Conservation (phyloP, 2,329 filamentous ascomycete species). For the Neocatenulostroma microsporum region DNA sequence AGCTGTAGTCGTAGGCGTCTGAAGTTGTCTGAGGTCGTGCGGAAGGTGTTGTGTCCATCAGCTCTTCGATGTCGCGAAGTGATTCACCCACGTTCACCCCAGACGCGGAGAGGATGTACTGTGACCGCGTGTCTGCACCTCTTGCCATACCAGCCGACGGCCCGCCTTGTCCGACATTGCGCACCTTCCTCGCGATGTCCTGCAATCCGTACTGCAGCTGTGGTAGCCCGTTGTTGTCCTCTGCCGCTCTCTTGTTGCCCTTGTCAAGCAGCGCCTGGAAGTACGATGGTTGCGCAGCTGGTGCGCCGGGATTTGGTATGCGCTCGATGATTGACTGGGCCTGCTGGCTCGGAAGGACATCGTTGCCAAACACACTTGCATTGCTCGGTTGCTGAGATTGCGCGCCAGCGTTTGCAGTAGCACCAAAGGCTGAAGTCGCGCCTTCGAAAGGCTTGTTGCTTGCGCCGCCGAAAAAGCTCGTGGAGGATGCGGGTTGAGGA, state of each 20-base stretch:
- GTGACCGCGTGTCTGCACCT: slow-evolving; percentile 45
- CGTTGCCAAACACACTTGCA: slow-evolving; percentile 10
- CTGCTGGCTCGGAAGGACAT: slow-evolving; percentile 9
- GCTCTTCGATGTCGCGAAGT: slow-evolving; percentile 62
- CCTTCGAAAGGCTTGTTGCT: slow-evolving; percentile 4
- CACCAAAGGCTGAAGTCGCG: slow-evolving; percentile 2
- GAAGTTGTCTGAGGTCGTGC: slow-evolving; percentile 7
- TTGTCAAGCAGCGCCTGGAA: slow-evolving; percentile 59
- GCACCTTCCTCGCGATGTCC: slow-evolving; percentile 71
- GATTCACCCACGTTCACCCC: slow-evolving; percentile 83
- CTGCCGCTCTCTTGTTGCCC: slow-evolving; percentile 59
- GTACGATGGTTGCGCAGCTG: slow-evolving; percentile 37
- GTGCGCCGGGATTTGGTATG: not conserved
- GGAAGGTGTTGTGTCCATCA: slow-evolving; percentile 15
- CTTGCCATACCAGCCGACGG: slow-evolving; percentile 46
- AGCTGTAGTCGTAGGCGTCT: slow-evolving; percentile 7
- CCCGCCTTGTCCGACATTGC: slow-evolving; percentile 68
- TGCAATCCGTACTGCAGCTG: slow-evolving; percentile 84
- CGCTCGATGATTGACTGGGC: slow-evolving; percentile 2
- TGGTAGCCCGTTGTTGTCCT: slow-evolving; percentile 66
- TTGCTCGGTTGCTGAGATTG: slow-evolving; percentile 5
- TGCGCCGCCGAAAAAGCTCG: slow-evolving; percentile 11
- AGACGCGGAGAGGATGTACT: slow-evolving; percentile 88
- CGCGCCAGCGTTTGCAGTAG: slow-evolving; percentile 1
- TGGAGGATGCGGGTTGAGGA: not conserved